Conservation (phyloP, 139 green algal species). For the Choricystis sp. region DNA sequence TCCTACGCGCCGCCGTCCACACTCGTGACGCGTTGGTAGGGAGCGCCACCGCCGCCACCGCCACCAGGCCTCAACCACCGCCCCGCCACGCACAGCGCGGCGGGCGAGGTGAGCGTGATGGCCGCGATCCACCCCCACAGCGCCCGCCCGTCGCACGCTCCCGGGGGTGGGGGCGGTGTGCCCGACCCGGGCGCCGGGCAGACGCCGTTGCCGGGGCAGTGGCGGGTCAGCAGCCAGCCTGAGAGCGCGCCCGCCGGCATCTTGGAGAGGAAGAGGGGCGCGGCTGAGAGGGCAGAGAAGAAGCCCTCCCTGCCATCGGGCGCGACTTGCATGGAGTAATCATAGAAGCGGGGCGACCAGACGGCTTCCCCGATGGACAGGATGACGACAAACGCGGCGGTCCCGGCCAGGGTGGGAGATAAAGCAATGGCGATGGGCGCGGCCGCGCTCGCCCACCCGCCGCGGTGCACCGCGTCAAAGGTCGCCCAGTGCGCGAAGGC, state of each 20-base stretch:
- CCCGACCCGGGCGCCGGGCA: constrained; percentile 2
- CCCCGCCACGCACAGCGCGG: constrained; percentile 13
- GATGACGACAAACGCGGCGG: constrained; percentile 30
- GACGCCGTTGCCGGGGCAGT: constrained; percentile 17
- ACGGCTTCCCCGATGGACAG: constrained; percentile 35
- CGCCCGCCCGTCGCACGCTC: constrained; percentile 11
- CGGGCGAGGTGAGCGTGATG: constrained; percentile 18
- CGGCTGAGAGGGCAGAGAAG: constrained; percentile 25
- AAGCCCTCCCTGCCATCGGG: constrained; percentile 30
- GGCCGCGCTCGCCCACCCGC: constrained; percentile 28
- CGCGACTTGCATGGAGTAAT: constrained; percentile 36
- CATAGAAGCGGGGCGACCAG: constrained; percentile 35
- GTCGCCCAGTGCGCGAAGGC: constrained; percentile 17
- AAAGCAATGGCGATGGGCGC: constrained; percentile 27
- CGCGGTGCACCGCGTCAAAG: constrained; percentile 43
- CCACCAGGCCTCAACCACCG: constrained; percentile 7
- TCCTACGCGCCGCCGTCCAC: neutral
- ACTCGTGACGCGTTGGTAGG: neutral
- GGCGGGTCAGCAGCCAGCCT: constrained; percentile 20
- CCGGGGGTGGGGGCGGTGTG: neutral
- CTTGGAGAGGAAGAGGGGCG: constrained; percentile 34
- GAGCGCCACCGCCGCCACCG: neutral
- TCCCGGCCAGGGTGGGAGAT: constrained; percentile 16
- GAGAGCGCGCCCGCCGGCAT: constrained; percentile 26
- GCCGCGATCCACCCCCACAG: constrained; percentile 21